Conservation (phyloP, 106 monocot genomes). For the Alisma plantagoaquatica region DNA sequence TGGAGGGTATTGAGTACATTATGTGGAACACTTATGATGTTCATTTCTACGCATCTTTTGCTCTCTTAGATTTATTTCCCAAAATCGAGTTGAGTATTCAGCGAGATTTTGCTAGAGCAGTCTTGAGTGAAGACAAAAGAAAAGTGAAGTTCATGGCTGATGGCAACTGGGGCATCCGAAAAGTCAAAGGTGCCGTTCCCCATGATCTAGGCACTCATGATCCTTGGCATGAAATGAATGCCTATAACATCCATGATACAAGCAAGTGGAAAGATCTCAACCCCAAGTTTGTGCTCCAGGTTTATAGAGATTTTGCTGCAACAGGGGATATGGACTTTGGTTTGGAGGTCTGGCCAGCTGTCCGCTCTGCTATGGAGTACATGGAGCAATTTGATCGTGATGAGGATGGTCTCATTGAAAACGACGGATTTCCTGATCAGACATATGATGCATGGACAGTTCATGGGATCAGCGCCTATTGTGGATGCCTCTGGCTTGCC, state of each 20-base stretch:
- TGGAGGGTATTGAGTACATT: slow-evolving; percentile 94
- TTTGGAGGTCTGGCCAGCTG: slow-evolving; percentile 82
- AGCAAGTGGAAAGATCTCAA: slow-evolving; percentile 99
- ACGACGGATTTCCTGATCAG: slow-evolving; percentile 99
- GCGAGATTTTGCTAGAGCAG: slow-evolving; percentile 84
- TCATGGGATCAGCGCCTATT: slow-evolving; percentile 93
- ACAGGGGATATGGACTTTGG: slow-evolving; percentile 88
- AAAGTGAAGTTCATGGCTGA: slow-evolving; percentile 85
- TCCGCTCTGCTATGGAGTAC: slow-evolving; percentile 84
- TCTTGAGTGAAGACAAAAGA: slow-evolving; percentile 65
- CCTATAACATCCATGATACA: slow-evolving; percentile 96
- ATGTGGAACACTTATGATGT: slow-evolving; percentile 99
- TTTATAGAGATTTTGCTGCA: slow-evolving; percentile 94
- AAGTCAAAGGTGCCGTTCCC: slow-evolving; percentile 91
- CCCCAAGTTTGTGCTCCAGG: slow-evolving; percentile 96
- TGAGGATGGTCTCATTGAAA: slow-evolving; percentile 92
- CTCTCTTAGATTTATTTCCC: slow-evolving; percentile 88
- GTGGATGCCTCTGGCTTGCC: slow-evolving; percentile 91
- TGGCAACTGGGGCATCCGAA: slow-evolving; percentile 78
- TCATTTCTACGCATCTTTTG: slow-evolving; percentile 98
- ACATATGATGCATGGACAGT: slow-evolving; percentile 99
- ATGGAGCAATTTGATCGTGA: slow-evolving; percentile 99
- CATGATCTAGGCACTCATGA: slow-evolving; percentile 96
- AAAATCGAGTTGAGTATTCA: slow-evolving; percentile 89
- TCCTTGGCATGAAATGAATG: slow-evolving; percentile 99